Evolutionary conservation across 345 rosid genomes (phyloP).

Genomic region (Hibiscus syriacus): DNA sequence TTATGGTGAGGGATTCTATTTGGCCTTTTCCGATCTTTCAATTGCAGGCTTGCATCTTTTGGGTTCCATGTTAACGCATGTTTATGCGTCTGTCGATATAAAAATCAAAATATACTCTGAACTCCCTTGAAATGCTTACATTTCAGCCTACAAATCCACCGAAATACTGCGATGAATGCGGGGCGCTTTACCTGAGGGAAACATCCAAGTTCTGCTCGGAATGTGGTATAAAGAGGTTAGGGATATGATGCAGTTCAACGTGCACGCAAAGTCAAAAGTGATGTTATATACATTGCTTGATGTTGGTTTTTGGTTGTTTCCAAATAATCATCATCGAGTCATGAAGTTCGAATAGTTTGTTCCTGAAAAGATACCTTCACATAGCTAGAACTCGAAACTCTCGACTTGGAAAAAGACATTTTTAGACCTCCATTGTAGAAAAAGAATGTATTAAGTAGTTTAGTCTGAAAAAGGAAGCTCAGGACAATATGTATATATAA

Average conservation of each 20-base stretch:
- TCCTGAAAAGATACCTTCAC: not conserved
- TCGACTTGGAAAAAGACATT: not conserved
- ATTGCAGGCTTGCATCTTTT: not conserved
- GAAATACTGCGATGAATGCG: slow-evolving; percentile 86
- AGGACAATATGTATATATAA: not conserved
- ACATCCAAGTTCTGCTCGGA: slow-evolving; percentile 92
- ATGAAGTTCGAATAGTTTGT: not conserved
- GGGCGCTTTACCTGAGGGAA: slow-evolving; percentile 72
- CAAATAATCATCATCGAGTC: not conserved
- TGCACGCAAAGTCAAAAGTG: not conserved
- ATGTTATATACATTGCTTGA: not conserved
- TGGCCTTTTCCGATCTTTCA: not conserved
- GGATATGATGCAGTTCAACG: slow-evolving; percentile 29
- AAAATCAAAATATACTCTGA: not conserved
- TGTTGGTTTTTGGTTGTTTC: not conserved
- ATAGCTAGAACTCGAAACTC: not conserved
- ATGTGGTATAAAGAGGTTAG: slow-evolving; percentile 83
- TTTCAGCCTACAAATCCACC: slow-evolving; percentile 62
- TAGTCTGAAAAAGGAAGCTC: not conserved
- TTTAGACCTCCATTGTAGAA: not conserved
- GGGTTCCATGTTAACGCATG: not conserved
- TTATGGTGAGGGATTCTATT: slow-evolving; percentile 42
- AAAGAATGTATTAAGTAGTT: not conserved
- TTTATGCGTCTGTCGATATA: not conserved
- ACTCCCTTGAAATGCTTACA: not conserved